Percentiles rank a stretch among this genome's conserved stretches.
phyloP scores from a whole-genome alignment of 2,329 filamentous ascomycete species.

The Moelleriella libera region DNA sequence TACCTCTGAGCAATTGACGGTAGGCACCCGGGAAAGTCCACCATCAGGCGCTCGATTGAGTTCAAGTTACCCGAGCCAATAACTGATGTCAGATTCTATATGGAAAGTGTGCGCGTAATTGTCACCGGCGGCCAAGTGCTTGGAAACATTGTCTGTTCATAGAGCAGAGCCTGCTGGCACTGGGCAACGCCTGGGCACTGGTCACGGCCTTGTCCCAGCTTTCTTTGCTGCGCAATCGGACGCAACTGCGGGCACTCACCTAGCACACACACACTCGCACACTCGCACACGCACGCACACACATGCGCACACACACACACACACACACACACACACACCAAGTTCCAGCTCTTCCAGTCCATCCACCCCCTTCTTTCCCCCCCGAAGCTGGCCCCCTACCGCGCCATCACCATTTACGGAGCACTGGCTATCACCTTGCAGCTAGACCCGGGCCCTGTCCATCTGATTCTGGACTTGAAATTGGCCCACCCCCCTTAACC shows the following conservation, averaged over 20 bases:
- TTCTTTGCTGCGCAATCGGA: not conserved
- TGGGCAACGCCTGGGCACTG: not conserved
- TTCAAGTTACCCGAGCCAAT: no score
- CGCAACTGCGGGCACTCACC: not conserved
- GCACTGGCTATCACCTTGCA: not conserved
- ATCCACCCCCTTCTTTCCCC: no score
- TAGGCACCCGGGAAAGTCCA: no score
- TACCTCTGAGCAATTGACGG: no score
- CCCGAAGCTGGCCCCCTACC: not conserved
- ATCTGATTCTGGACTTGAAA: not conserved
- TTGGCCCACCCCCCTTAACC: slow-evolving; percentile 4
- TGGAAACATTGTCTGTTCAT: no score
- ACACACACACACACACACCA: no score
- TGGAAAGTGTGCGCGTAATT: no score
- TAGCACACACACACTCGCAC: not conserved
- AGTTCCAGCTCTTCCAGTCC: no score
- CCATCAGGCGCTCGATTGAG: no score
- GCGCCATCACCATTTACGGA: not conserved
- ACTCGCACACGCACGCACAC: not conserved
- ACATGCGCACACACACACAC: no score
- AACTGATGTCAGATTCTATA: no score
- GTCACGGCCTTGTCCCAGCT: not conserved
- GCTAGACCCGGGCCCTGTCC: not conserved
- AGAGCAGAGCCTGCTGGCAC: not conserved
- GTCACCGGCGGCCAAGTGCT: no score